A percentile compares a stretch with the other conserved stretches of the same genome.
These are phyloP conservation scores for Physaria fendleri DNA, from an alignment of 345 rosid genomes.

Conservation along the genomic window DNA sequence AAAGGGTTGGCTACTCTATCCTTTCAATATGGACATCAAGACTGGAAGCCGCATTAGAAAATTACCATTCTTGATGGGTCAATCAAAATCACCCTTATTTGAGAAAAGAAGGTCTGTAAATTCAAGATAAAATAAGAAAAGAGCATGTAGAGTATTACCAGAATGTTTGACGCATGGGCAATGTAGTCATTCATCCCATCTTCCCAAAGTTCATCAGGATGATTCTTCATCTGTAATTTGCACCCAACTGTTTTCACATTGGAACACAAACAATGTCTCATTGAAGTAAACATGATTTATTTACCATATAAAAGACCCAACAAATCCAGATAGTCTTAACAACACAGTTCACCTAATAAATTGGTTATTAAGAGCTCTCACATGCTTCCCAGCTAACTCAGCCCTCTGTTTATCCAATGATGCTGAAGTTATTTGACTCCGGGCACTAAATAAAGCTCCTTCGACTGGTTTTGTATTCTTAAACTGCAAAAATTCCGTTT, in stretches of 20 bases:
- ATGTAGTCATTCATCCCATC: slow-evolving; percentile 78
- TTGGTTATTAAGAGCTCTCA: slow-evolving; percentile 87
- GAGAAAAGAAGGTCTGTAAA: background rate
- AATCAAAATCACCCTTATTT: background rate
- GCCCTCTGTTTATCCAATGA: slow-evolving; percentile 54
- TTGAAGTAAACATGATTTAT: background rate
- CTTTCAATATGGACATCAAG: background rate
- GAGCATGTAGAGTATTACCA: no score
- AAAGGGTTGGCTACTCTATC: background rate
- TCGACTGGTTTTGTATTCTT: slow-evolving; percentile 55
- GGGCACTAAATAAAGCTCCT: slow-evolving; percentile 50
- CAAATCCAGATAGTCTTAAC: background rate
- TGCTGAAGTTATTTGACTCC: slow-evolving; percentile 24
- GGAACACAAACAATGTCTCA: background rate
- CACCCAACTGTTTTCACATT: slow-evolving; percentile 65
- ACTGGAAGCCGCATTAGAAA: background rate
- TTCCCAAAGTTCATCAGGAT: slow-evolving; percentile 98
- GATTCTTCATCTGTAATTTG: slow-evolving; percentile 83
- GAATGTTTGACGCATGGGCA: slow-evolving; percentile 66
- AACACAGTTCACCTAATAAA: slow-evolving; percentile 66
- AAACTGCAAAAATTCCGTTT: slow-evolving; percentile 41
- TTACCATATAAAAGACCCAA: background rate
- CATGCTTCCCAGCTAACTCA: slow-evolving; percentile 70
- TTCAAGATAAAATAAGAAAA: no score
- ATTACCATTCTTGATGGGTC: background rate